Evolutionary conservation across 2,329 filamentous ascomycete species (phyloP), one percentile per base, ranked within the genome.

Genomic region (Daldinia sp.): DNA sequence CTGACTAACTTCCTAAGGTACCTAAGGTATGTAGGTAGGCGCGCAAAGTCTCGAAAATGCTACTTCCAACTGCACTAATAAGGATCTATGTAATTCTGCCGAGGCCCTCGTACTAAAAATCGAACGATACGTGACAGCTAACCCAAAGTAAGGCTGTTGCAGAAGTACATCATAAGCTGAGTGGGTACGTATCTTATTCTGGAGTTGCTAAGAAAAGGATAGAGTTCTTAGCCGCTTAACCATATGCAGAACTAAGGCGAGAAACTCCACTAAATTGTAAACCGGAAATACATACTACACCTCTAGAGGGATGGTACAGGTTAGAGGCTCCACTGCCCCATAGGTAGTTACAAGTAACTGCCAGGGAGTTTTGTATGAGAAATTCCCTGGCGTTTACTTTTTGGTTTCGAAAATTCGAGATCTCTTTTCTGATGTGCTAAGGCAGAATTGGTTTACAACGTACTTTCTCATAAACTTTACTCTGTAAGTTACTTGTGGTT

Each of bases 241-340:
- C 26, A 33, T n/a, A n/a, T 51, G 46, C 46, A 51, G 46, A 51
- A 33, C 28, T 18, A 51, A 51, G 46, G 46, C 46, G 46, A 33
- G 41, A 35, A 1, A 58, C 67, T 58, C 67, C 63, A 63, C 59
- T 58, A 56, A 69, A 53, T 3, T 37, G 50, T 20, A 42, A 37
- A 59, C 23, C 23, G 30, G 50, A 67, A 60, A 63, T 54, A 59
- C 59, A 23, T 23, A 2, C 20, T 23, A n/a, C n/a, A n/a, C n/a
- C n/a, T n/a, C n/a, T n/a, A n/a, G n/a, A n/a, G 28, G 28, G 28
- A 30, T 30, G 4, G 28, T 33, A 33, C 30, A 33, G n/a, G n/a
- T n/a, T n/a, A n/a, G n/a, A n/a, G n/a, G n/a, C n/a, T n/a, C n/a
- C n/a, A n/a, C n/a, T n/a, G n/a, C n/a, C n/a, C n/a, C 10, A 33